phyloP scores from a whole-genome alignment of 345 rosid species.

The Eucalyptus albens region DNA sequence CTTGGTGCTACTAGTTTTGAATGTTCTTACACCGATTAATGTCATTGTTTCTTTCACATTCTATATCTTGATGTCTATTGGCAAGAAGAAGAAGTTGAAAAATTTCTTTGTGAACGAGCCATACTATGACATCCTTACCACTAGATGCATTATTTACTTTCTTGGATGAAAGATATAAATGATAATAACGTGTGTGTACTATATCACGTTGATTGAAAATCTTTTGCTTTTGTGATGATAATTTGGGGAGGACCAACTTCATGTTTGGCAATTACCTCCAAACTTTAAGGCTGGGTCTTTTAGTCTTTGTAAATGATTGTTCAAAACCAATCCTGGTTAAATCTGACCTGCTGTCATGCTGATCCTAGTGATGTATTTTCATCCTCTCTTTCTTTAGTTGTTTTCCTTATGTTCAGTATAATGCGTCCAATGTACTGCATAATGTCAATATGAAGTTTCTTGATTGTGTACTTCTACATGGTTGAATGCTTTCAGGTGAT shows the following conservation, averaged over 20 bases:
- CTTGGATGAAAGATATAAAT: neutral
- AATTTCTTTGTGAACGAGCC: neutral
- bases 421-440: neutral
- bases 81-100: neutral
- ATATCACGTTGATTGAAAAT: neutral
- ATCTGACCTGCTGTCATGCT: neutral
- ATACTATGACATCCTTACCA: neutral
- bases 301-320: neutral
- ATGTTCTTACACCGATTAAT: neutral
- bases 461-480: neutral
- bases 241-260: neutral
- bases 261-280: neutral
- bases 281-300: neutral
- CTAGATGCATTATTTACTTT: neutral
- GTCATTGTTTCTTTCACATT: neutral
- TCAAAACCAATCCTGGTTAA: neutral
- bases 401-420: neutral
- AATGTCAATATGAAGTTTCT: no score
- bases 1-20: neutral
- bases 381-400: neutral
- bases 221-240: neutral
- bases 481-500: slow-evolving; percentile 43
- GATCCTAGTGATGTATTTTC: neutral
- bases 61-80: neutral
- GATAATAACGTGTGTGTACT: neutral